Evolutionary conservation across 208 protist genomes (phyloP).

Genomic region (Trypanosoma melophagium): DNA sequence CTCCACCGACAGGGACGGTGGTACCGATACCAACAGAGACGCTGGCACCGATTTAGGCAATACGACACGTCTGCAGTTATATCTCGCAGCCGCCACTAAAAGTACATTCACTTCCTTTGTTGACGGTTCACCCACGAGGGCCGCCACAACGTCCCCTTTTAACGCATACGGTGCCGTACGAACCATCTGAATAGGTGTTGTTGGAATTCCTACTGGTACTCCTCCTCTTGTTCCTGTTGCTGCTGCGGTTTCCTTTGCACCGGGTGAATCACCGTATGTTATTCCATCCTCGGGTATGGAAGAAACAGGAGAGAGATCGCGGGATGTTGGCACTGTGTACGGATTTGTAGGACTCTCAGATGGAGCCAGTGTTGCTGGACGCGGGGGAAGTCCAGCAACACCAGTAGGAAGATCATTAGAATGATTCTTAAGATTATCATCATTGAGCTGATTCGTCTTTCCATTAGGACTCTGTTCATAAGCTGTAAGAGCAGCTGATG

Average conservation of each 20-base stretch:
- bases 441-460: too few relatives aligned
- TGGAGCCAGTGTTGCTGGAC: neutral
- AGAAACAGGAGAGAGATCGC: constrained; percentile 23
- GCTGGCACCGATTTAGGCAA: constrained; percentile 41
- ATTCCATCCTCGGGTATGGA: constrained; percentile 10
- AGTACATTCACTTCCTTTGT: constrained; percentile 55
- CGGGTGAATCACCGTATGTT: neutral
- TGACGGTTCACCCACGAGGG: constrained; percentile 40
- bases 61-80: constrained; percentile 59
- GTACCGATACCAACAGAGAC: constrained; percentile 32
- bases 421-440: neutral
- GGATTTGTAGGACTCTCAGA: constrained; percentile 22
- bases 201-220: too few relatives aligned
- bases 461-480: too few relatives aligned
- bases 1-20: constrained; percentile 47
- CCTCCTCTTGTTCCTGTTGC: too few relatives aligned
- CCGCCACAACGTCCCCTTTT: constrained; percentile 55
- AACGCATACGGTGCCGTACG: constrained; percentile 25
- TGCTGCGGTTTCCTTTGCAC: neutral
- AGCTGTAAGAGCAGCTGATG: too few relatives aligned
- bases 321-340: constrained; percentile 22
- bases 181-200: neutral
- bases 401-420: neutral
- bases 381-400: neutral
- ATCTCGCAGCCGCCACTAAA: constrained; percentile 55